phyloP scores from a whole-genome alignment of 225 moss, liverwort and hornwort genomes.

The Pseudoscleropodium purum region DNA sequence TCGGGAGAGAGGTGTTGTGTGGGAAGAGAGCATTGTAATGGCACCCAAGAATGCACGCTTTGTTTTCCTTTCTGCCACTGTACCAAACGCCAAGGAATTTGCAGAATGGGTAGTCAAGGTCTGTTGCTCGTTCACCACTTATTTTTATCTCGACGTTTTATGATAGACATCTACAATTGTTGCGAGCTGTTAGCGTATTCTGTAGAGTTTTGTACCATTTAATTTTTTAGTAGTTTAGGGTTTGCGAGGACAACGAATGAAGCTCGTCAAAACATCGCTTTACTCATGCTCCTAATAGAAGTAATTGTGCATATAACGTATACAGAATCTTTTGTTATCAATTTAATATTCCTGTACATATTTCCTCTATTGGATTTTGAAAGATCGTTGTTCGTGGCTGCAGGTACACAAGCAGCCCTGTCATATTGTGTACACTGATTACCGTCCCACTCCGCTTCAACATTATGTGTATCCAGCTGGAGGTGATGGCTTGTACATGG shows the following conservation, averaged over 20 bases:
- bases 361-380: not conserved
- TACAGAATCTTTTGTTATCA: not conserved
- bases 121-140: not conserved
- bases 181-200: not conserved
- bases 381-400: not conserved
- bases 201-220: not conserved
- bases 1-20: constrained; percentile 95
- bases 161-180: not conserved
- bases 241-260: not conserved
- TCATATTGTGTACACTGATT: constrained; percentile 97
- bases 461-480: constrained; percentile 96
- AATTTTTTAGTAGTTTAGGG: not conserved
- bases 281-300: not conserved
- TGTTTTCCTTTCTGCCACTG: constrained; percentile 97
- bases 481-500: constrained; percentile 91
- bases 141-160: not conserved
- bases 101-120: constrained; percentile 99
- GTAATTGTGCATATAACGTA: not conserved
- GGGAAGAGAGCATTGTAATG: constrained; percentile 99
- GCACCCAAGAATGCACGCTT: constrained; percentile 97
- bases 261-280: not conserved
- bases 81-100: constrained; percentile 99
- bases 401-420: constrained; percentile 97
- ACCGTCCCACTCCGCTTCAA: constrained; percentile 93
- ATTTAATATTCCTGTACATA: not conserved